A percentile compares a stretch with the other conserved stretches of the same genome.
Conservation (phyloP, 2,329 filamentous ascomycete genomes). For the Apiospora arundinis region DNA sequence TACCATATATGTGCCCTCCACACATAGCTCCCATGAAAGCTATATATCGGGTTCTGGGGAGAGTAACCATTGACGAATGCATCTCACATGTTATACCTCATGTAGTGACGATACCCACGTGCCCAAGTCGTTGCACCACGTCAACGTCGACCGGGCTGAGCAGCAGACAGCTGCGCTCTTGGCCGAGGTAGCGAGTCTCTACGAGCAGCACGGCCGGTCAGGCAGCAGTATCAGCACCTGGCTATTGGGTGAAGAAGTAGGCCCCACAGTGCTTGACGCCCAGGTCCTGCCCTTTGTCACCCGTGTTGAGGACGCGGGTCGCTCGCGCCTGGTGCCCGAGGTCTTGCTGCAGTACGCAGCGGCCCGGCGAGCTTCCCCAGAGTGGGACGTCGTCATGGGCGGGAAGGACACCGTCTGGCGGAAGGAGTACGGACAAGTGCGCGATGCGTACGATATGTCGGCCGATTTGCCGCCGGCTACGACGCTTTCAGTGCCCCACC, state of each 20-base stretch:
- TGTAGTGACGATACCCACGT: conserved; percentile 19
- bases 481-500: background rate
- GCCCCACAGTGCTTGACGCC: conserved; percentile 23
- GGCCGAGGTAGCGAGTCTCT: background rate
- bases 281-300: conserved; percentile 24
- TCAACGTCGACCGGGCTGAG: conserved; percentile 19
- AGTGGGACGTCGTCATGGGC: background rate
- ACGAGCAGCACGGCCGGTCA: background rate
- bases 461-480: background rate
- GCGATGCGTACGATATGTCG: background rate
- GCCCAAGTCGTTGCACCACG: conserved; percentile 11
- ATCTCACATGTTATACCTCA: background rate
- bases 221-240: no score
- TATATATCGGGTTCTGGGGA: background rate
- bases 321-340: conserved; percentile 12
- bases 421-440: background rate
- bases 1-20: no score
- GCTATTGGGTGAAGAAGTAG: conserved; percentile 18
- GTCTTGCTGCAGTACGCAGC: conserved; percentile 16
- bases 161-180: conserved; percentile 6
- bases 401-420: background rate
- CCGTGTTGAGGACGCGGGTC: conserved; percentile 17
- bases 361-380: background rate
- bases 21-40: no score
- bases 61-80: background rate